Conservation (phyloP, 1,139 yeast species). For the Yamadazyma conglobata region DNA sequence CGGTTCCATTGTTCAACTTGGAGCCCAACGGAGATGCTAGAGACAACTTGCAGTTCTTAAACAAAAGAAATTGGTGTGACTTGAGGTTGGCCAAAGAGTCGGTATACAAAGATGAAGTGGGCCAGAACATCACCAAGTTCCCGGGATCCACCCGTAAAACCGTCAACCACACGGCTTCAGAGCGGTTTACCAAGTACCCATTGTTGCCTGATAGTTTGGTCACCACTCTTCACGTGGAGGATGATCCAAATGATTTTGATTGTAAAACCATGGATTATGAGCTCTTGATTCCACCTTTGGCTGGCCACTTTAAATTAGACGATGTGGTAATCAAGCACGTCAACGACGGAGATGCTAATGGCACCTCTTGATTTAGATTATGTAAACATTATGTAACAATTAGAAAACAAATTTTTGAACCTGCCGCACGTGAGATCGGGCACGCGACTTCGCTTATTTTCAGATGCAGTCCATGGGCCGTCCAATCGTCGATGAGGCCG, state of each 20-base stretch:
- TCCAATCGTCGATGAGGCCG: slow-evolving; percentile 3
- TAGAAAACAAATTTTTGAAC: no score
- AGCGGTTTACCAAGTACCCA: slow-evolving; percentile 43
- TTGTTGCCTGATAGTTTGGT: slow-evolving; percentile 56
- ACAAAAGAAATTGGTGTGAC: slow-evolving; percentile 75
- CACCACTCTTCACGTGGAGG: slow-evolving; percentile 71
- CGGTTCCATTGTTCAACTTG: slow-evolving; percentile 62
- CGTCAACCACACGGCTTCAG: slow-evolving; percentile 11
- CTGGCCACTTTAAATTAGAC: slow-evolving; percentile 31
- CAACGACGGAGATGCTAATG: slow-evolving; percentile 8
- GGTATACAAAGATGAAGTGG: slow-evolving; percentile 17
- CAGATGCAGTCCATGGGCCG: no score
- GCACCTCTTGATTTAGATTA: no score
- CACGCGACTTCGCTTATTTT: no score
- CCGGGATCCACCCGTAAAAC: slow-evolving; percentile 27
- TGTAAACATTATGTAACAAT: no score
- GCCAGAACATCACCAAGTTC: slow-evolving; percentile 17
- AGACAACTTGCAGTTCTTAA: slow-evolving; percentile 58
- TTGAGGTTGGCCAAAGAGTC: slow-evolving; percentile 39
- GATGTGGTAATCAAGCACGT: slow-evolving; percentile 35
- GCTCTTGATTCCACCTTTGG: slow-evolving; percentile 62
- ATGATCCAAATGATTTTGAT: slow-evolving; percentile 46
- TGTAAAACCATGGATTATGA: slow-evolving; percentile 66
- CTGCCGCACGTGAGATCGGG: no score
- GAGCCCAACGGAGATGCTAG: slow-evolving; percentile 61